These are phyloP conservation scores for Rubia yunnanensis DNA, from an alignment of 257 asterid species.

Conservation along the genomic window DNA sequence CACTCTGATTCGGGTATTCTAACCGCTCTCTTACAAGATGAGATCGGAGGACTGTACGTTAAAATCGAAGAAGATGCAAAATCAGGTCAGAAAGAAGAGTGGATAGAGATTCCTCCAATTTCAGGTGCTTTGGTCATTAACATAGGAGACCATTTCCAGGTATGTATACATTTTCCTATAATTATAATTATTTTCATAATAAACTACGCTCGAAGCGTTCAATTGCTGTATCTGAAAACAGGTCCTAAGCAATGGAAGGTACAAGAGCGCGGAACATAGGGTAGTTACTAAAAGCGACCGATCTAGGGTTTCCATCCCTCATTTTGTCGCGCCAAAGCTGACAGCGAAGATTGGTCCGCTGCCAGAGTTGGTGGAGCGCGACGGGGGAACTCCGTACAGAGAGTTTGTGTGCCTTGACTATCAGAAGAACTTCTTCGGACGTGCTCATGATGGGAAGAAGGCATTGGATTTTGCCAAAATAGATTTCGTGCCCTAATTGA, in stretches of 20 bases:
- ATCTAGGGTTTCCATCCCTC: background rate
- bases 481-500: background rate
- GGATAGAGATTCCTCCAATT: conserved; percentile 4
- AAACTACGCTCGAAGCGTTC: no score
- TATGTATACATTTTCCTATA: background rate
- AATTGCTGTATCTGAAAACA: background rate
- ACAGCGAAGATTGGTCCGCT: background rate
- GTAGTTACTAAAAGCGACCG: background rate
- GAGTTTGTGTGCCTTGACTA: background rate
- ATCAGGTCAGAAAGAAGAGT: background rate
- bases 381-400: background rate
- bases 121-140: background rate
- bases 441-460: background rate
- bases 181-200: no score
- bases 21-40: background rate
- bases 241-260: background rate
- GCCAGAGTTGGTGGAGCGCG: background rate
- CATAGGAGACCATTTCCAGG: conserved; percentile 2
- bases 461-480: background rate
- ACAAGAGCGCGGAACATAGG: background rate
- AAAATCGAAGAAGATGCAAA: background rate
- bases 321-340: background rate
- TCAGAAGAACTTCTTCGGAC: background rate
- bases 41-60: background rate
- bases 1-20: background rate